These are phyloP conservation scores for Thermothelomyces thermophilus DNA, from an alignment of 2,329 filamentous ascomycete genomes.

Conservation along the genomic window DNA sequence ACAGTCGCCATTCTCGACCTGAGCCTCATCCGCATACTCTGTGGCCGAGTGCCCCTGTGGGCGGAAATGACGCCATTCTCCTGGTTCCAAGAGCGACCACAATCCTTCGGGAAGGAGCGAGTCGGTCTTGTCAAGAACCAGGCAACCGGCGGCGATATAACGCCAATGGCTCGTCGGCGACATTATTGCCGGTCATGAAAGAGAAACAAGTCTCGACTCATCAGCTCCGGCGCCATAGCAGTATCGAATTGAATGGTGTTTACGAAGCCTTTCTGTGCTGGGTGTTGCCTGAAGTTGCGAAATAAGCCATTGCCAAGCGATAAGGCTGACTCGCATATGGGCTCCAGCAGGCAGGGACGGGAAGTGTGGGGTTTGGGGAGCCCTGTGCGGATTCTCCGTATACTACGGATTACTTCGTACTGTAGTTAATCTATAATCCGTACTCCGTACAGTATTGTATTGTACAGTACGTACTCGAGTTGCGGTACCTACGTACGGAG, in stretches of 20 bases:
- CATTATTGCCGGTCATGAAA: conserved; percentile 1
- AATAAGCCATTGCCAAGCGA: conserved; percentile 6
- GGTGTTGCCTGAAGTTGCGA: conserved; percentile 5
- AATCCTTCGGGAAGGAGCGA: background rate
- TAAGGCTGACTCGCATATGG: background rate
- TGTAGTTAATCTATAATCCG: background rate
- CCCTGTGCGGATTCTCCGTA: too few relatives aligned
- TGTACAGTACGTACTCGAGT: too few relatives aligned
- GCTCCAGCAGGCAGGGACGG: background rate
- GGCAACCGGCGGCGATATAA: conserved; percentile 19
- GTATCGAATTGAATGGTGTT: background rate
- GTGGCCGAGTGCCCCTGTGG: background rate
- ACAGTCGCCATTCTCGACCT: background rate
- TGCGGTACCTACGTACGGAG: too few relatives aligned
- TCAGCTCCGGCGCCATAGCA: background rate
- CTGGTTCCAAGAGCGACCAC: conserved; percentile 1
- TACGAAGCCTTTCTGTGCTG: background rate
- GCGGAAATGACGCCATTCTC: conserved; percentile 1
- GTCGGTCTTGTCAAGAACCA: conserved; percentile 11
- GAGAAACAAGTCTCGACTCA: background rate
- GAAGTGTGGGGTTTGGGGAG: too few relatives aligned
- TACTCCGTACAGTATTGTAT: background rate
- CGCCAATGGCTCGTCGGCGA: background rate
- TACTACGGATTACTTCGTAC: too few relatives aligned
- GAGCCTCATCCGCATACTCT: background rate